These are phyloP conservation scores for Pyronema omphalodes DNA, from an alignment of 495 filamentous ascomycete genomes.

Conservation along the genomic window DNA sequence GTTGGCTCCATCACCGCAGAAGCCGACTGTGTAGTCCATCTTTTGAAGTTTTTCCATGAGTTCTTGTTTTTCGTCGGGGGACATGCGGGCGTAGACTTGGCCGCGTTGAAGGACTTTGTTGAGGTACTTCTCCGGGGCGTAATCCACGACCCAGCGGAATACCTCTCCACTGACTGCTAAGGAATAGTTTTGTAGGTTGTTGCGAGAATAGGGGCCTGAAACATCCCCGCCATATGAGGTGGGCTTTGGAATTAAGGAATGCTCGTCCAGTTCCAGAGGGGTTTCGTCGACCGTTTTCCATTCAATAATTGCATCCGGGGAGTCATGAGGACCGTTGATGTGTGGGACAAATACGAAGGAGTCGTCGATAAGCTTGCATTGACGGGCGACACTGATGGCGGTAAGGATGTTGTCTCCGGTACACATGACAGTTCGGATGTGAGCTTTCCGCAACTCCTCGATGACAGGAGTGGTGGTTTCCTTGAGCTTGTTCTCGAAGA, in stretches of 20 bases:
- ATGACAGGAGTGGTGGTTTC: constrained; percentile 59
- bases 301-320: constrained; percentile 46
- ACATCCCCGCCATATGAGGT: constrained; percentile 50
- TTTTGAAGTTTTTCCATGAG: constrained; percentile 93
- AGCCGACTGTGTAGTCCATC: constrained; percentile 87
- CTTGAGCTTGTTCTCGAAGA: constrained; percentile 98
- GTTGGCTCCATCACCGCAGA: constrained; percentile 96
- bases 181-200: constrained; percentile 62
- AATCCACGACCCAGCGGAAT: constrained; percentile 92
- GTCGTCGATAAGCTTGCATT: constrained; percentile 68
- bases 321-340: constrained; percentile 57
- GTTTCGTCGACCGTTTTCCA: constrained; percentile 92
- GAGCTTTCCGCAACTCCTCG: constrained; percentile 62
- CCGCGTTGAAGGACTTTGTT: constrained; percentile 63
- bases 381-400: constrained; percentile 85
- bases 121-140: constrained; percentile 55
- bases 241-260: constrained; percentile 52
- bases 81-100: constrained; percentile 96
- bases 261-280: constrained; percentile 51
- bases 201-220: constrained; percentile 67
- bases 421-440: constrained; percentile 87
- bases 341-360: constrained; percentile 86
- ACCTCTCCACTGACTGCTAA: constrained; percentile 82
- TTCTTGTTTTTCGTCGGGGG: constrained; percentile 96
- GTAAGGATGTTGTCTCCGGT: constrained; percentile 98